Evolutionary conservation across 176 grass and related monocot species (phyloP), one percentile per base, ranked within the genome.

Genomic region (Carex littledalei): DNA sequence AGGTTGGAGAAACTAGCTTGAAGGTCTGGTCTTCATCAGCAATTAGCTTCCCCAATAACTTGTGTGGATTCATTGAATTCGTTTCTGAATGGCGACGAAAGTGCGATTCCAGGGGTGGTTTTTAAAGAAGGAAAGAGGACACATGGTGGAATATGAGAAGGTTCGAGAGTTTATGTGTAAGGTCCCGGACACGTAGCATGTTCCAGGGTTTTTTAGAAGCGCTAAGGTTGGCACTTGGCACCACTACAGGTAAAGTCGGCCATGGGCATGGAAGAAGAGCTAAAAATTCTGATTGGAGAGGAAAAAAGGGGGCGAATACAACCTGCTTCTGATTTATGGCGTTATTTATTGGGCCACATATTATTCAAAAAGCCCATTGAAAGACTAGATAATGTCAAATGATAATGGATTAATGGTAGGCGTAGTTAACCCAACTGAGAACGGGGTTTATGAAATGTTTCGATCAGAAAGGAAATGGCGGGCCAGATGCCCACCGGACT

Each of bases 1-100:
- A 78, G 76, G 84, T 65, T 17, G 82, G 91, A 49, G 88, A 99
- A 43, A 92, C 93, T 60, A 99, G 90, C 93, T 84, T 90, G 85
- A 99, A 84, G 59, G 85, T 76, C 78, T 98, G 90, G 79, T 95
- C 85, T 84, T 88, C 81, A 90, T 87, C 87, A 6, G 11, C 43
- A 26, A 34, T 58, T 9, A 71, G 32, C 43, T 71, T 12, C 60
- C 60, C 20, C 8, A n/a, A n/a, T 10, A 63, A 10, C 60, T 24
- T 0, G 1, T 63, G 60, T 2, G 18, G 60, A 34, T 69, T 18
- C 34, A 69, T 16, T 16, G 49, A 17, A 15, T 54, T 49, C 1
- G 18, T 74, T 74, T 50, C 6, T 14, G 20, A 54, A 1, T 10
- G 34, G 18, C 5, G 9, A 0, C 16, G 5, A 10, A 14, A 11